Conservation (phyloP, 2,329 filamentous ascomycete species). For the Venturia effusa region DNA sequence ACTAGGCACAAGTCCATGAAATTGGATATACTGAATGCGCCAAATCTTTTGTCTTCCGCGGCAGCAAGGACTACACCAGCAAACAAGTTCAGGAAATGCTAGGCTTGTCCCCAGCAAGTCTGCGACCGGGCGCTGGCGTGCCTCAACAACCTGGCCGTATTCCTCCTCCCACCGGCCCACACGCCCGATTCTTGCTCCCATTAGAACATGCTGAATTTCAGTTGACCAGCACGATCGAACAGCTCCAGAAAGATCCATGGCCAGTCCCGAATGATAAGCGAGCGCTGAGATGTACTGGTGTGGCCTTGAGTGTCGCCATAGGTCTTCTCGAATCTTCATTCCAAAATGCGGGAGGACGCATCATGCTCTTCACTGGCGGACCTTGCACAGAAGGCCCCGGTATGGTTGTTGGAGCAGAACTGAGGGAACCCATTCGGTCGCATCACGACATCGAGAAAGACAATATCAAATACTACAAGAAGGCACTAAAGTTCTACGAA, state of each 20-base stretch:
- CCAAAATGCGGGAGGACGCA: conserved; percentile 85
- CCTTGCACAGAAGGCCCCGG: conserved; percentile 92
- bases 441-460: conserved; percentile 98
- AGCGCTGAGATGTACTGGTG: conserved; percentile 82
- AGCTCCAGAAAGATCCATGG: conserved; percentile 95
- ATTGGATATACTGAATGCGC: conserved; percentile 96
- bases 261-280: conserved; percentile 89
- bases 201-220: conserved; percentile 96
- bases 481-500: conserved; percentile 94
- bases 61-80: conserved; percentile 94
- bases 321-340: conserved; percentile 90
- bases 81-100: conserved; percentile 99
- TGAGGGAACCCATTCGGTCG: conserved; percentile 92
- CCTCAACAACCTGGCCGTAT: conserved; percentile 57
- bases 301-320: conserved; percentile 90
- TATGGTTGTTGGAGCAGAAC: conserved; percentile 89
- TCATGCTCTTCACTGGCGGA: conserved; percentile 96
- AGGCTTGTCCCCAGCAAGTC: conserved; percentile 60
- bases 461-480: conserved; percentile 99
- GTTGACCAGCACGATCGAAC: conserved; percentile 89
- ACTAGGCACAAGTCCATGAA: conserved; percentile 73
- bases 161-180: conserved; percentile 64
- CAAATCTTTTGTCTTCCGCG: conserved; percentile 96
- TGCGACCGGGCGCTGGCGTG: conserved; percentile 59
- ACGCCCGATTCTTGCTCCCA: conserved; percentile 82